phyloP scores from a whole-genome alignment of 2,329 filamentous ascomycete species.

The Claviceps maximensis region DNA sequence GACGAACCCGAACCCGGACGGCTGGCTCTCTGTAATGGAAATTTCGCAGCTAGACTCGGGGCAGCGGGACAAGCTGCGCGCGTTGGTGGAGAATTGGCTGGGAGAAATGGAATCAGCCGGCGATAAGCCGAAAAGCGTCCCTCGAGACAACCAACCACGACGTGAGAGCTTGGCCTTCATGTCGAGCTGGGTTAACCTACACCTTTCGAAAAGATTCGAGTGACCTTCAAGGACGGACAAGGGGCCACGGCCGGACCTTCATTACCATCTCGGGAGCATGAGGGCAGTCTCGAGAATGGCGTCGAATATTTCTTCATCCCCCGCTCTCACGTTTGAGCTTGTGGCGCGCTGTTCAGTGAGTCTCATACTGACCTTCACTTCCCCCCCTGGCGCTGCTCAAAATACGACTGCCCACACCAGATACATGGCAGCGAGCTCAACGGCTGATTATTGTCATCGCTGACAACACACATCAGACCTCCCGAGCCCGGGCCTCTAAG shows the following conservation, averaged over 20 bases:
- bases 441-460: background rate
- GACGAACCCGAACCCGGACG: constrained; percentile 6
- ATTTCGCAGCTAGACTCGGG: constrained; percentile 13
- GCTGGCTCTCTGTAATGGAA: constrained; percentile 10
- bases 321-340: constrained; percentile 68
- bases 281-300: constrained; percentile 31
- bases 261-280: constrained; percentile 10
- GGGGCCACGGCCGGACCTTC: background rate
- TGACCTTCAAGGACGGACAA: background rate
- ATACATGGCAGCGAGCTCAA: no score
- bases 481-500: constrained; percentile 79
- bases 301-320: constrained; percentile 37
- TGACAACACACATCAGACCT: constrained; percentile 47
- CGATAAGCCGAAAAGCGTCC: constrained; percentile 10
- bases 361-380: background rate
- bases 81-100: constrained; percentile 2
- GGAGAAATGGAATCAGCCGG: constrained; percentile 17
- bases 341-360: constrained; percentile 69
- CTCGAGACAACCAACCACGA: background rate
- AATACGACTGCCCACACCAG: no score
- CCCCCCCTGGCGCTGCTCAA: no score
- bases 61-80: background rate
- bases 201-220: constrained; percentile 5
- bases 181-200: constrained; percentile 2
- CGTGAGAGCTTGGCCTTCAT: background rate